phyloP scores from a whole-genome alignment of 805 yeast species.

The Ogataea dorogensis region DNA sequence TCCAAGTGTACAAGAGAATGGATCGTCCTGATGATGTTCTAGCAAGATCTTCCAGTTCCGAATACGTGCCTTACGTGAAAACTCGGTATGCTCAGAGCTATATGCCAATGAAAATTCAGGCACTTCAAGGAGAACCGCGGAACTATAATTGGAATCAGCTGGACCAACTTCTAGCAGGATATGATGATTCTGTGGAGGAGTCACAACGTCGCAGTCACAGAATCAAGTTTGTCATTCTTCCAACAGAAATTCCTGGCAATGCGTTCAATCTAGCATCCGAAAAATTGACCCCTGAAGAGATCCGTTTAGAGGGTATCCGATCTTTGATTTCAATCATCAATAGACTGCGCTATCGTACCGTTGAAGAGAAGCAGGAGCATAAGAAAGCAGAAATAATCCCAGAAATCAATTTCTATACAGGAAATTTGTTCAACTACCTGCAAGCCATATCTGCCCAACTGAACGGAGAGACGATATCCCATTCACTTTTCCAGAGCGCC shows the following conservation, averaged over 20 bases:
- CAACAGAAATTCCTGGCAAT: constrained; percentile 66
- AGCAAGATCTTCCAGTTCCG: constrained; percentile 21
- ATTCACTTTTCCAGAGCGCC: constrained; percentile 25
- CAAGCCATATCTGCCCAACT: constrained; percentile 33
- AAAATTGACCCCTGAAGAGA: constrained; percentile 74
- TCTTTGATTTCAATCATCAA: constrained; percentile 63
- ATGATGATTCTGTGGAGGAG: constrained; percentile 66
- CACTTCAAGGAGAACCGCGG: constrained; percentile 50
- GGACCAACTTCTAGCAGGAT: constrained; percentile 91
- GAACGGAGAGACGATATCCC: constrained; percentile 17
- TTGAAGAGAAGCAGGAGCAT: constrained; percentile 38
- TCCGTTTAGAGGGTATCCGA: constrained; percentile 87
- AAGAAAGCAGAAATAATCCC: constrained; percentile 55
- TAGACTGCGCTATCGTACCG: constrained; percentile 49
- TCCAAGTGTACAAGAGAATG: constrained; percentile 63
- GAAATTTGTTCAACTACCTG: constrained; percentile 69
- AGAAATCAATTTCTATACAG: constrained; percentile 84
- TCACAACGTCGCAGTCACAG: constrained; percentile 55
- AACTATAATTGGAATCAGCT: constrained; percentile 84
- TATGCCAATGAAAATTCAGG: constrained; percentile 54
- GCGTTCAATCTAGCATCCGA: constrained; percentile 48
- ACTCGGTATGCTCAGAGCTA: constrained; percentile 76
- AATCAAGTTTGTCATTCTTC: constrained; percentile 82
- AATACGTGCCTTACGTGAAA: constrained; percentile 58
- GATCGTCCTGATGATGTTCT: constrained; percentile 30